Base-by-base conservation (phyloP, 768 basidiomycete genomes). In the Collybiopsis luxurians region DNA sequence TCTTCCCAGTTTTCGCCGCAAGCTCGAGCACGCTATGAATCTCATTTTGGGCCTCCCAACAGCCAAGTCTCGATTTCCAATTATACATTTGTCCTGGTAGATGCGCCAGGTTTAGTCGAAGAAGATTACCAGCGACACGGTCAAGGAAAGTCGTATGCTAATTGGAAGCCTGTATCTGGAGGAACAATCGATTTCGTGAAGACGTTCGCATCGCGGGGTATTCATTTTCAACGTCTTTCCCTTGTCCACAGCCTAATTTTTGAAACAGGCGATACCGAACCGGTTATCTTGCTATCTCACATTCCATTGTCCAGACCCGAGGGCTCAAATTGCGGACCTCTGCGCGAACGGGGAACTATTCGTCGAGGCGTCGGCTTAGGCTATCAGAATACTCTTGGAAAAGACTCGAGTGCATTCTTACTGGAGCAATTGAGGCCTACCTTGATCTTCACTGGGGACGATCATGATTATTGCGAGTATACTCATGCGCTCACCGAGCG, bases 391-490 rank as follows among this genome's bases (percentile, higher is more conserved):
- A 79, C 85, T 34, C 77, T 96, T n/a, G 84, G 83, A 52, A 78
- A 81, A 31, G 79, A 83, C 49, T 83, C 84, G 26, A 84, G 87
- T 1, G 63, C 75, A 38, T 89, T 90, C 66, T 65, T 98, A 26
- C 73, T 97, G 48, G 73, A 85, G 36, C 74, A 66, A 19, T 67
- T 93, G 27, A 73, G 75, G 38, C 95, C 95, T 5, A 74, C 77
- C 1, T 69, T 90, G 12, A 76, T 95, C 31, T 88, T 93, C 58
- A 93, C 91, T 62, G 96, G 92, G 4, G 94, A 98, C 69, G 95
- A 98, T 66, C 95, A 97, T 67, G 96, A 98, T 64, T 93, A 95
- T 61, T 98, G 96, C 70, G 91, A 91, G 73, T 84, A 86, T 65
- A 75, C 75, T 66, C 84, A 87, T 68, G 61, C 71, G 54, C n/a